Base-by-base conservation (phyloP, 495 filamentous ascomycete genomes). In the Neurospora intermedia region DNA sequence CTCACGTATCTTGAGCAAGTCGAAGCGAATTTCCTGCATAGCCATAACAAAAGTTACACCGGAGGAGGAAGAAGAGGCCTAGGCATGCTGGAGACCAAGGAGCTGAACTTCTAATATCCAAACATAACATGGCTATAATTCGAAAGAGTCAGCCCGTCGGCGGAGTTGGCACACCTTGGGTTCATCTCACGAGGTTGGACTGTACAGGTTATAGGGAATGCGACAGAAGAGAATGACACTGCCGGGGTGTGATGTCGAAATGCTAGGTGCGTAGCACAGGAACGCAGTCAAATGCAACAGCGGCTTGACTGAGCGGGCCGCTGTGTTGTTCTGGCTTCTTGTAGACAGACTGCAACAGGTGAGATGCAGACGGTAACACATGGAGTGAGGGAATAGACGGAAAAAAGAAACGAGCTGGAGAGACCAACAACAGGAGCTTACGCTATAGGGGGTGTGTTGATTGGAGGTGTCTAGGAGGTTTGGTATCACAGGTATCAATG, bases 401-500 rank as follows among this genome's bases (percentile, higher is more conserved):
- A 39, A 69, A 72, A 46, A 23, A 35, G 69, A 59, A 66, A 70
- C 62, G 69, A 40, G 35, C n/a, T 23, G 18, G 42, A 45, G 71
- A 74, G 75, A 74, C 70, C 75, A 80, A 78, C 73, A 72, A 73
- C 71, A 70, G 41, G 43, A 43, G 41, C 48, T 62, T 59, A 40
- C 23, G 38, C 62, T 40, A 46, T 69, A 31, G 69, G 73, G 45
- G 27, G 6, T 7, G 35, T 46, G 20, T 66, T 75, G 74, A 76
- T 79, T 76, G 79, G 76, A 31, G 42, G 71, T 69, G 3, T 10
- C n/a, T 13, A 71, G n/a, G 38, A 69, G 69, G 76, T 77, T 73
- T 77, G 79, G 79, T 80, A 72, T 72, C 75, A 80, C 78, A 77
- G 79, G 77, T 78, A 78, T 72, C 77, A 81, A 80, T 80, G 78